Evolutionary conservation across 495 filamentous ascomycete species (phyloP), one percentile per base, ranked within the genome.

Genomic region (Paragyromitra xinjiangensis): DNA sequence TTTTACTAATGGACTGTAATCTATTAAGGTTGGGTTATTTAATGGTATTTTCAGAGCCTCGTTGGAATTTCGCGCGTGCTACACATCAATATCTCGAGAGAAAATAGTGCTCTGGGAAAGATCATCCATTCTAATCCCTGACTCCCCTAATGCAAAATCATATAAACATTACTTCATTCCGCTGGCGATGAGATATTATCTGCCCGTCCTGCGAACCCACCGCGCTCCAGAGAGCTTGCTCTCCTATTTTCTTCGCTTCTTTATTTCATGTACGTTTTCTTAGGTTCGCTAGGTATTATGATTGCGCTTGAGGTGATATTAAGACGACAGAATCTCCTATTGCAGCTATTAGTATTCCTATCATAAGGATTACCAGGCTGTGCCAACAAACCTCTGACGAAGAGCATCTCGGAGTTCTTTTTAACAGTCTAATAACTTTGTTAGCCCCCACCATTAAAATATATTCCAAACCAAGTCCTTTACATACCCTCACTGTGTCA

Each of bases 401-500:
- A 99, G n/a, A 99, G 85, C 95, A 98, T 99, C 83, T 98, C 96
- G 53, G 93, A 94, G 81, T 97, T 95, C 85, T 96, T 97, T 84
- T 94, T 95, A 69, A 94, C 90, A 11, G 93, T 97, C 94, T 97
- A 75, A 45, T 66, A 58, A 16, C 6, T 16, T 51, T 56, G 22
- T 42, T 19, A 6, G 11, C 74, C 44, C 50, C 83, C 84, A 3
- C 4, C 29, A 34, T 80, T 84, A 84, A 65, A 84, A 81, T 29
- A 64, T 44, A 37, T 48, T 39, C 24, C 40, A 70, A 26, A 44
- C 53, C 22, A 45, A 64, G 42, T 77, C 64, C 22, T 83, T 83
- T 12, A 88, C 90, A 66, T 88, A 93, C 86, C 82, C 86, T 88
- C 58, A 89, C 83, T 26, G 83, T 86, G 81, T 94, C 93, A 64